Base-by-base conservation (phyloP, 176 grass and related monocot genomes). In the Phragmites australis region DNA sequence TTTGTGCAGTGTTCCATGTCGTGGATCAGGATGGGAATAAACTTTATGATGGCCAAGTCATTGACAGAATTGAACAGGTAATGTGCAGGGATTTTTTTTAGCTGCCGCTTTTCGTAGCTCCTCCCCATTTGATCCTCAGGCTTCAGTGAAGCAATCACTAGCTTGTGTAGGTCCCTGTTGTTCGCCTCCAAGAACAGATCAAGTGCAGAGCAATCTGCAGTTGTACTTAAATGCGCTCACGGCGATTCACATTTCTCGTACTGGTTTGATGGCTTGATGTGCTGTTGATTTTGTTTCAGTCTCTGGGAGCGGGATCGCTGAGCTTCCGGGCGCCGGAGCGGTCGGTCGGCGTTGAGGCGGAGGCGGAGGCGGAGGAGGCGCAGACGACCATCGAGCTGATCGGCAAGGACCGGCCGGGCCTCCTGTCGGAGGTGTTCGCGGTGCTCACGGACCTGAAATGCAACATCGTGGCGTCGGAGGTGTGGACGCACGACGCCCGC, bases 1-100 rank as follows among this genome's bases (percentile, higher is more conserved):
- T 78, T 74, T 70, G 52, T 82, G 80, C 90, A 97, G 95, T 97
- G 85, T 97, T 97, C 83, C 95, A 97, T 90, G 92, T 97, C 65
- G 92, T 94, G 69, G 92, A 97, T 87, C 85, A 89, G 76, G 84
- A 92, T 48, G 92, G 86, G 75, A 94, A 92, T 70, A 97, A 97
- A 81, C 86, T 97, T 84, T 87, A 77, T 31, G 88, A 97, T 31
- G 40, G 78, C 30, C 87, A 94, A 66, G 83, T 92, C 77, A 90
- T 93, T 74, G 92, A 93, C 78, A 53, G 90, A 78, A 94, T 97
- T 82, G 83, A 94, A 70, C 77, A 92, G 92, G 95, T 94, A 82
- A 54, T 77, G 69, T 43, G 14, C 19, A 67, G 32, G 14, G 31
- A 51, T 40, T 39, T 60, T 60, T 54, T 55, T 48, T 67, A 40